Evolutionary conservation across 1,284 basidiomycete species (phyloP).

Genomic region (Nidula niveotomentosa): DNA sequence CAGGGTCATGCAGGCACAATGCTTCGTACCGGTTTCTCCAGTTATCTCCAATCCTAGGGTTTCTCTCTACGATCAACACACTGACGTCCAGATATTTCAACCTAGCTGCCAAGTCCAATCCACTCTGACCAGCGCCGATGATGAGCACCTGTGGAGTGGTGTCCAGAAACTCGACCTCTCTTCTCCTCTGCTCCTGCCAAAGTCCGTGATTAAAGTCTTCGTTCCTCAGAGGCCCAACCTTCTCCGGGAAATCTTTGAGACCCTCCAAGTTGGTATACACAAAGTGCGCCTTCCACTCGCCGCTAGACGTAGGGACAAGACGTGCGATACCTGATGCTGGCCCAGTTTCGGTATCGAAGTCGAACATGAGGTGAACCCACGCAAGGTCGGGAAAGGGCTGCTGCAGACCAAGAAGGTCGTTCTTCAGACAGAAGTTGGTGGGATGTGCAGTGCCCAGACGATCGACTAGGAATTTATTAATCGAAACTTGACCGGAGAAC

Average conservation of each 20-base stretch:
- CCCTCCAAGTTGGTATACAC: conserved; percentile 60
- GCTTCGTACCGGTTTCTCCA: conserved; percentile 64
- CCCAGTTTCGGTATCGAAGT: conserved; percentile 51
- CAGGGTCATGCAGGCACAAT: conserved; percentile 66
- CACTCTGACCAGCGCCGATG: conserved; percentile 70
- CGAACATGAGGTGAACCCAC: conserved; percentile 55
- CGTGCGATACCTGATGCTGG: conserved; percentile 48
- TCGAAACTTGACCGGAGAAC: conserved; percentile 40
- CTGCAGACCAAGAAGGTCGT: neutral
- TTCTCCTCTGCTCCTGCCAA: conserved; percentile 29
- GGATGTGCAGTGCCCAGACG: conserved; percentile 31
- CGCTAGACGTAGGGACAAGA: conserved; percentile 46
- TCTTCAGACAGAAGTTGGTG: conserved; percentile 24
- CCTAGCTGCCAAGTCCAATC: conserved; percentile 60
- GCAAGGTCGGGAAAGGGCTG: conserved; percentile 45
- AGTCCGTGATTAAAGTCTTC: conserved; percentile 28
- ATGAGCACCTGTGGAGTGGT: conserved; percentile 48
- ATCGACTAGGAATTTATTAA: conserved; percentile 42
- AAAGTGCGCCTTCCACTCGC: conserved; percentile 57
- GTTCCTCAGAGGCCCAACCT: conserved; percentile 34
- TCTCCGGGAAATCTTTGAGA: conserved; percentile 51
- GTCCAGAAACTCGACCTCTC: conserved; percentile 37
- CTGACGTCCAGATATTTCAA: conserved; percentile 56
- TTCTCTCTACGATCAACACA: conserved; percentile 58
- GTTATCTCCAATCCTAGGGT: conserved; percentile 55